Evolutionary conservation across 2,329 filamentous ascomycete species (phyloP), one percentile per base, ranked within the genome.

Genomic region (Chaetomiaceae sp.): DNA sequence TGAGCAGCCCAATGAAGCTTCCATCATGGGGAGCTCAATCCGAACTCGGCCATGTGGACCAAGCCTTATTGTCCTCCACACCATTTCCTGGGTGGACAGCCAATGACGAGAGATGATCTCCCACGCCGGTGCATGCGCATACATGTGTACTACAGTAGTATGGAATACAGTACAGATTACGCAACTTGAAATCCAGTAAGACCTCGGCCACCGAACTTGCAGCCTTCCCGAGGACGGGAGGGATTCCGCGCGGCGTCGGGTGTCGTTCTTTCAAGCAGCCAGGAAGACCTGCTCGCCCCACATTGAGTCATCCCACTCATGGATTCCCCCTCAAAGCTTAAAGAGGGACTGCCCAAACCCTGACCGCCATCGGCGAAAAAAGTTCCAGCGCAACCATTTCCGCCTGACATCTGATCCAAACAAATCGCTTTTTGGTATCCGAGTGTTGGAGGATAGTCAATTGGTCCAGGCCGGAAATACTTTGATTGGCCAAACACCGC

Each of bases 271-370:
- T n/a, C n/a, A n/a, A n/a, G n/a, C n/a, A n/a, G n/a, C n/a, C n/a
- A n/a, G n/a, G n/a, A n/a, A n/a, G n/a, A n/a, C 8, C 7, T 39
- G n/a, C 4, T 12, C 41, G 30, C 55, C 55, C 54, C 53, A 57
- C 51, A 48, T 55, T 57, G 57, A 59, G 46, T 56, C 56, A 55
- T 58, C 33, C 51, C 43, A 45, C 48, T 34, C 25, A 35, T n/a
- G n/a, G 23, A 25, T 55, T 55, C 54, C 52, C 58, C 58, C 55
- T 53, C 55, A 45, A 56, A 46, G 44, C 21, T 42, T 23, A 30
- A 21, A 37, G 13, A 33, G 6, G 30, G 21, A 8, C 33, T 21
- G 19, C 41, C 10, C n/a, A 35, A 41, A 33, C 27, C 39, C 35
- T 47, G 33, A 41, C 55, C 49, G 49, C 51, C 49, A 48, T 54